Conservation (phyloP, 495 filamentous ascomycete species). For the Penicillium canariense region DNA sequence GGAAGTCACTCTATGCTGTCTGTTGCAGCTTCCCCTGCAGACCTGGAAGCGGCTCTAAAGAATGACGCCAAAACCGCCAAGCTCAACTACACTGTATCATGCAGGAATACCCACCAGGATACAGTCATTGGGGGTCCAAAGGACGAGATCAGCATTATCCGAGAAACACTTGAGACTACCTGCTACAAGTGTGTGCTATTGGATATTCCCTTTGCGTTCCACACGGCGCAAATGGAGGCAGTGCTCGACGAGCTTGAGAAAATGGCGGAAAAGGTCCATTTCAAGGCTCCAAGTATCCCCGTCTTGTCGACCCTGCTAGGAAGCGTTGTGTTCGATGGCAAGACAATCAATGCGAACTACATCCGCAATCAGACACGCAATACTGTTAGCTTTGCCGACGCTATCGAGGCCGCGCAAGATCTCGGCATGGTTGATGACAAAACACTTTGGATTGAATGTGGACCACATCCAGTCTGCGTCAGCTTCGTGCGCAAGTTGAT, state of each 20-base stretch:
- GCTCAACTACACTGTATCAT: too few relatives aligned
- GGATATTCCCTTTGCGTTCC: slow-evolving; percentile 54
- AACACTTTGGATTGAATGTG: slow-evolving; percentile 40
- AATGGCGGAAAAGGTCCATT: slow-evolving; percentile 32
- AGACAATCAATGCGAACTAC: slow-evolving; percentile 30
- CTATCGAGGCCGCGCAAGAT: slow-evolving; percentile 21
- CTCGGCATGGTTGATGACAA: slow-evolving; percentile 19
- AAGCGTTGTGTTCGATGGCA: slow-evolving; percentile 15
- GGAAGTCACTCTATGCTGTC: slow-evolving; percentile 51
- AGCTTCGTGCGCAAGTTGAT: slow-evolving; percentile 24
- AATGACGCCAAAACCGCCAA: slow-evolving; percentile 13
- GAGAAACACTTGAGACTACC: background rate
- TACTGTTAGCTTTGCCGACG: slow-evolving; percentile 29
- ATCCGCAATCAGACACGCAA: slow-evolving; percentile 26
- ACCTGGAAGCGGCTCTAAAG: background rate
- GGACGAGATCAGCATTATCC: slow-evolving; percentile 28
- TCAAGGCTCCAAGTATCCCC: slow-evolving; percentile 30
- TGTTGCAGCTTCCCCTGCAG: slow-evolving; percentile 40
- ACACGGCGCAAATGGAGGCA: slow-evolving; percentile 51
- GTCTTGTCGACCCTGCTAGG: slow-evolving; percentile 33
- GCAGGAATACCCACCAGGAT: slow-evolving; percentile 59
- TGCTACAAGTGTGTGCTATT: slow-evolving; percentile 34
- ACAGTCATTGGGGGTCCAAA: slow-evolving; percentile 59
- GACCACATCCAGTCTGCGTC: slow-evolving; percentile 36
- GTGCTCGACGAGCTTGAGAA: slow-evolving; percentile 46